phyloP scores from a whole-genome alignment of 1,284 basidiomycete genomes.

The Cronartium quercuum region DNA sequence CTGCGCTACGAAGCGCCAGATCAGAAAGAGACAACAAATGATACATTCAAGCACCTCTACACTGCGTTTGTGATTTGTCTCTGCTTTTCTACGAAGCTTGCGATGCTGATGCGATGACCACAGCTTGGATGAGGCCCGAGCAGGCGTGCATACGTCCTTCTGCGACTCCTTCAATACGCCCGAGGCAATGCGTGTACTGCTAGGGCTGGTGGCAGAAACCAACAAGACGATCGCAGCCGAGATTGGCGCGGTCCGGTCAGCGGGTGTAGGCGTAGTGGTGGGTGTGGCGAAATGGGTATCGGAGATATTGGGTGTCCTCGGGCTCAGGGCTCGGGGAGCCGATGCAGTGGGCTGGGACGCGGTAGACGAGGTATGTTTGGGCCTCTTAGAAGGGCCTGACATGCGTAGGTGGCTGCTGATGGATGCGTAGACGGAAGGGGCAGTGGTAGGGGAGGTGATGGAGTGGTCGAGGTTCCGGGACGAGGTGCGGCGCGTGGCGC shows the following conservation, averaged over 20 bases:
- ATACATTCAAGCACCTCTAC: too few relatives aligned
- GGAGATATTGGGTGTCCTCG: constrained; percentile 87
- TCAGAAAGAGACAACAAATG: not conserved
- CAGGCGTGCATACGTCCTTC: constrained; percentile 76
- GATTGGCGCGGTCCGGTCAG: constrained; percentile 45
- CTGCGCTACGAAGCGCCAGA: constrained; percentile 50
- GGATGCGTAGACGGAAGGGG: constrained; percentile 63
- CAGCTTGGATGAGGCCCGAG: constrained; percentile 69
- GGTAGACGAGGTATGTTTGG: constrained; percentile 44
- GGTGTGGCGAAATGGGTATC: constrained; percentile 76
- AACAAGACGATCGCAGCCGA: constrained; percentile 70
- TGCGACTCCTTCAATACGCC: constrained; percentile 98
- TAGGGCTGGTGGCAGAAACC: constrained; percentile 76
- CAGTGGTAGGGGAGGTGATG: constrained; percentile 83
- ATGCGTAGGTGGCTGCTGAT: constrained; percentile 17
- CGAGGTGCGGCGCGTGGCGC: constrained; percentile 73
- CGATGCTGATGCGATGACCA: too few relatives aligned
- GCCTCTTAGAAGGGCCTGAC: constrained; percentile 15
- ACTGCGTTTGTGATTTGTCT: too few relatives aligned
- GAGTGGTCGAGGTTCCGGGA: constrained; percentile 86
- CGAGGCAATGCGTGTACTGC: constrained; percentile 66
- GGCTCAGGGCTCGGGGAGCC: constrained; percentile 69
- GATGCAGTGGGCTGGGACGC: constrained; percentile 54
- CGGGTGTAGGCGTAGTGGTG: constrained; percentile 54
- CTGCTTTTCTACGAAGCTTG: too few relatives aligned